Base-by-base conservation (phyloP, 495 filamentous ascomycete species). In the Tuber calosporum region DNA sequence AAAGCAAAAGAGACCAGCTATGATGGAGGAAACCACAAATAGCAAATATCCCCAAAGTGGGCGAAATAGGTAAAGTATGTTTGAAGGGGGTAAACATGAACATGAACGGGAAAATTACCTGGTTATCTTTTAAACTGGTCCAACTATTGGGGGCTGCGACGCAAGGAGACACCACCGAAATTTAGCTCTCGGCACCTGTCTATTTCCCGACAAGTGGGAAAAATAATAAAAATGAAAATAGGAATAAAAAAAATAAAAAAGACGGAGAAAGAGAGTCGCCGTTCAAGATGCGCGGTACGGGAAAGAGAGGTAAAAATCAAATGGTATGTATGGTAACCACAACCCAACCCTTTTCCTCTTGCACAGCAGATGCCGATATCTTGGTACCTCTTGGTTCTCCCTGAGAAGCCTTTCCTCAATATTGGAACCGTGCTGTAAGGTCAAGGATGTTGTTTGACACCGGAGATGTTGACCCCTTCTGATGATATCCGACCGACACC, bases 101-200 rank as follows among this genome's bases (percentile, higher is more conserved):
- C 30, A 19, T 9, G 13, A 62, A 62, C 13, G 26, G 26, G 53
- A 26, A 34, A 58, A 34, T 62, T 62, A 62, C 53, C 53, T 62
- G 26, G 53, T 7, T 62, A 71, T 66, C 75, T 78, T 77, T 75
- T 72, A 73, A 78, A 78, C 71, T 40, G 45, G 74, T 39, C 76
- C 71, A 38, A 69, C 67, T 36, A 75, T 75, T 77, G 75, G 75
- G 75, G 74, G 76, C 74, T 77, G 53, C 69, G 48, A 78, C 77
- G 76, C 75, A 78, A 78, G 76, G 76, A 77, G 74, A 77, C 45
- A 68, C 67, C 41, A 68, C 74, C 34, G 40, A 77, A 76, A 77
- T 62, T 62, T 62, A 26, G 30, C 13, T 62, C 53, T 62, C 53
- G 53, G 53, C 53, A 62, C 53, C 26, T 34, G 26, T 62, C 26